Evolutionary conservation across 805 yeast species (phyloP), one percentile per base, ranked within the genome.

Genomic region (Starmera caribaea): DNA sequence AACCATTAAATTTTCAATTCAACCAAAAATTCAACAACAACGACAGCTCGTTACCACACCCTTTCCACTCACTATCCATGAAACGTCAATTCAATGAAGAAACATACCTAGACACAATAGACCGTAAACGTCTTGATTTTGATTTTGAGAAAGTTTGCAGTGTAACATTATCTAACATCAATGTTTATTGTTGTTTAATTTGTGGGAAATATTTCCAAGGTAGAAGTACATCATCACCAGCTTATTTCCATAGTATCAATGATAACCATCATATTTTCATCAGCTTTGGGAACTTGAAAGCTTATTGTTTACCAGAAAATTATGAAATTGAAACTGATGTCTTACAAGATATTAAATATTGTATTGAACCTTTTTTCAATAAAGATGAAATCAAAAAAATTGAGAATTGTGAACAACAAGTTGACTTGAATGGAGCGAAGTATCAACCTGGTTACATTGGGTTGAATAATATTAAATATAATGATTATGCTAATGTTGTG

Each of bases 171-270:
- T 68, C 85, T 1, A 69, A 65, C 31, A 61, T 70, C 16, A 80
- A 81, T 49, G 71, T 84, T 1, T 81, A 83, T 50, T 76, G 84
- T 28, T 85, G 95, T 52, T 59, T 85, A 16, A 69, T 69, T 0
- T 85, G 95, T 59, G 90, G 89, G 29, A 78, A 73, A 49, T 85
- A 76, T 57, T 70, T 75, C 39, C 80, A 77, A 47, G 95, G 95
- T 1, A 65, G 87, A 17, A 71, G 76, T 1, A 62, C 58, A 41
- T 55, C 71, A n/a, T 74, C 89, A 0, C 78, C 78, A 16, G 88
- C 89, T 0, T 81, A 76, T 49, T 52, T 63, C 13, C 95, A 85
- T 54, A 70, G 87, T 2, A 65, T 84, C 15, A 69, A 76, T 41
- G 72, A 66, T 5, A 67, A 71, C 47, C 89, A 81, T 51, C 83